Percentiles rank a stretch among this genome's conserved stretches.
These are phyloP conservation scores for Pisolithus marmoratus DNA, from an alignment of 768 basidiomycete species.

Conservation along the genomic window DNA sequence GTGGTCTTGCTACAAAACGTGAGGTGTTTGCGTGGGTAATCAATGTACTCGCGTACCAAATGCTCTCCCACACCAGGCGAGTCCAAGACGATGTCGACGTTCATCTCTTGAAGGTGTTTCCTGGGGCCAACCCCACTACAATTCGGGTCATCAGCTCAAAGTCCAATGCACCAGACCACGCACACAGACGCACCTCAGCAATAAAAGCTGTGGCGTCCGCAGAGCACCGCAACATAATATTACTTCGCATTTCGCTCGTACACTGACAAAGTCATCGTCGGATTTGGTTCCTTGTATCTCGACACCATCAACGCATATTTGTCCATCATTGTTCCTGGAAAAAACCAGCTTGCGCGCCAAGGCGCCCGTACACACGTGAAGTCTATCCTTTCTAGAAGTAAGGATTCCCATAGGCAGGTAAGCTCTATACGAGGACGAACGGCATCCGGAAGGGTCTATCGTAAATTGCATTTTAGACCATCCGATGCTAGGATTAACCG, in stretches of 20 bases:
- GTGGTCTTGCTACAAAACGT: slow-evolving; percentile 33
- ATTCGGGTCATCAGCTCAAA: too few species aligned
- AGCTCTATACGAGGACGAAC: slow-evolving; percentile 11
- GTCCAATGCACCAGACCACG: background rate
- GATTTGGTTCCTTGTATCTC: background rate
- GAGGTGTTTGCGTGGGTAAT: background rate
- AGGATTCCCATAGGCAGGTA: slow-evolving; percentile 9
- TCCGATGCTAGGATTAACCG: background rate
- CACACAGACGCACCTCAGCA: slow-evolving; percentile 23
- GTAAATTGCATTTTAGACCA: slow-evolving; percentile 3
- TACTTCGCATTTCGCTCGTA: slow-evolving; percentile 18
- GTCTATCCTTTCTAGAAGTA: background rate
- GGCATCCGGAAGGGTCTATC: slow-evolving; percentile 1
- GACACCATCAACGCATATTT: background rate
- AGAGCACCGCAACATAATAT: slow-evolving; percentile 36
- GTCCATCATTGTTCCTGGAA: background rate
- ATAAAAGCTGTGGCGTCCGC: slow-evolving; percentile 37
- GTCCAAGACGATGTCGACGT: slow-evolving; percentile 21
- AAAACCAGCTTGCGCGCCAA: slow-evolving; percentile 1
- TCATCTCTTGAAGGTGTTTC: slow-evolving; percentile 30
- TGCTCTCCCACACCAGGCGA: slow-evolving; percentile 30
- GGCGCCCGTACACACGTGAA: slow-evolving; percentile 11
- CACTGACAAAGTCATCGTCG: background rate
- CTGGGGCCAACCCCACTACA: slow-evolving; percentile 40
- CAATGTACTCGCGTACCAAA: slow-evolving; percentile 18